Base-by-base conservation (phyloP, 352 stramenopile genomes). In the Phytopythium kandeliae region DNA sequence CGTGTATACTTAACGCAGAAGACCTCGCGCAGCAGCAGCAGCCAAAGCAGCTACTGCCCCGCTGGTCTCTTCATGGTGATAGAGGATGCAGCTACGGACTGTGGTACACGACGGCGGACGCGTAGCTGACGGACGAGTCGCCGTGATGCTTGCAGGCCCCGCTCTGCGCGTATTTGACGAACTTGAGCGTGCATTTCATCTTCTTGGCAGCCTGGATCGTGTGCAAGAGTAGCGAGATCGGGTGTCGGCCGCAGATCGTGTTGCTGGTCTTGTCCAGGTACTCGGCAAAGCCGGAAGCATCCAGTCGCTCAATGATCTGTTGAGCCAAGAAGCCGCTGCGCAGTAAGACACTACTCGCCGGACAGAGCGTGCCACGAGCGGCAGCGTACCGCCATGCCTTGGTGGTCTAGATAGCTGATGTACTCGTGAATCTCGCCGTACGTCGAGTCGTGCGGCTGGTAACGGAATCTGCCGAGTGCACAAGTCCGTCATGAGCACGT, bases 161-260 rank as follows among this genome's bases (percentile, higher is more conserved):
- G 41, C 86, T 97, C 60, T 98, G 94, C 35, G 77, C 89, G 69
- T 98, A 98, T 48, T 96, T 86, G 30, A 98, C 84, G 62, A 97
- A 98, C 50, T 89, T 81, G 43, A 98, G 71, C 30, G 66, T 73
- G 55, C 65, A 89, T 62, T 77, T 88, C 43, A 81, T 75, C 50
- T 56, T 69, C 31, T 75, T 65, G 35, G 60, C 63, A n/a, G 69
- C 69, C 44, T 59, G 60, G 34, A 89, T 77, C 28, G 63, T 79
- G 52, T 92, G 68, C 37, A 92, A 58, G 58, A 92, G 55, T 41
- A 92, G 55, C 48, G 77, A 81, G 58, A 99, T 98, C 24, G 95
- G 92, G 67, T 99, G 95, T 41, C 95, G 86, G 7, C 96, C 96
- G 58, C 96, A 99, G 59, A 99, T 98, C 8, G 96, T 99, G 70